Evolutionary conservation across 495 filamentous ascomycete genomes (phyloP).

Genomic region (Tuber umbilicatum): DNA sequence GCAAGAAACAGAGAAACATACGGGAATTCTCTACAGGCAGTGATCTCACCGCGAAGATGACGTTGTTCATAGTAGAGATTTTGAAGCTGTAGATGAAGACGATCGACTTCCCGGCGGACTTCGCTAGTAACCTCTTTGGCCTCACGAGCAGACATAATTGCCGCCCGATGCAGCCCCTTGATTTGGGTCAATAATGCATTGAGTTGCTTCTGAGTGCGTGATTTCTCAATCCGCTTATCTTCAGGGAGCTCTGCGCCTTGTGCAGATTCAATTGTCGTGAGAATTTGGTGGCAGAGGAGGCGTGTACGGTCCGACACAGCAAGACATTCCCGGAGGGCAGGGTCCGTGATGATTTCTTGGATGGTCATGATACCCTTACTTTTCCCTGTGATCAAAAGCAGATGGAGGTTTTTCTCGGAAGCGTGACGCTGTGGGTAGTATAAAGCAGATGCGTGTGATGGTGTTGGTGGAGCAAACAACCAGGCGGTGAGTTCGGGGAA

Average conservation of each 20-base stretch:
- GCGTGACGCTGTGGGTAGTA: slow-evolving; percentile 8
- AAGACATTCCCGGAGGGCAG: slow-evolving; percentile 63
- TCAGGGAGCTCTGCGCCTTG: slow-evolving; percentile 44
- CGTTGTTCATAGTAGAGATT: slow-evolving; percentile 96
- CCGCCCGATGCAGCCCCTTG: slow-evolving; percentile 72
- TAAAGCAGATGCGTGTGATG: background rate
- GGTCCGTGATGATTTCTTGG: slow-evolving; percentile 60
- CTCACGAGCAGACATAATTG: slow-evolving; percentile 70
- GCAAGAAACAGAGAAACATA: slow-evolving; percentile 48
- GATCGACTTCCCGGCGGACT: slow-evolving; percentile 81
- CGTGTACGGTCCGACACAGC: slow-evolving; percentile 62
- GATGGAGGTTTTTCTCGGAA: background rate
- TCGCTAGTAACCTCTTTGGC: slow-evolving; percentile 84
- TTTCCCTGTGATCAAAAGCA: background rate
- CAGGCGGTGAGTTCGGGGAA: background rate
- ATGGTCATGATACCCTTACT: slow-evolving; percentile 45
- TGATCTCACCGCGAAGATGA: slow-evolving; percentile 82
- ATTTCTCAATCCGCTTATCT: slow-evolving; percentile 56
- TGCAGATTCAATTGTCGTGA: slow-evolving; percentile 53
- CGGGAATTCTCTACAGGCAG: slow-evolving; percentile 87
- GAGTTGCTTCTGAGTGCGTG: slow-evolving; percentile 72
- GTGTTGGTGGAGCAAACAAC: slow-evolving; percentile 7
- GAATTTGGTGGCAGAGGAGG: slow-evolving; percentile 64
- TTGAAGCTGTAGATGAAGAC: slow-evolving; percentile 83
- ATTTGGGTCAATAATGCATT: slow-evolving; percentile 72